Base-by-base conservation (phyloP, 768 basidiomycete genomes). In the Lyophyllum decastes region DNA sequence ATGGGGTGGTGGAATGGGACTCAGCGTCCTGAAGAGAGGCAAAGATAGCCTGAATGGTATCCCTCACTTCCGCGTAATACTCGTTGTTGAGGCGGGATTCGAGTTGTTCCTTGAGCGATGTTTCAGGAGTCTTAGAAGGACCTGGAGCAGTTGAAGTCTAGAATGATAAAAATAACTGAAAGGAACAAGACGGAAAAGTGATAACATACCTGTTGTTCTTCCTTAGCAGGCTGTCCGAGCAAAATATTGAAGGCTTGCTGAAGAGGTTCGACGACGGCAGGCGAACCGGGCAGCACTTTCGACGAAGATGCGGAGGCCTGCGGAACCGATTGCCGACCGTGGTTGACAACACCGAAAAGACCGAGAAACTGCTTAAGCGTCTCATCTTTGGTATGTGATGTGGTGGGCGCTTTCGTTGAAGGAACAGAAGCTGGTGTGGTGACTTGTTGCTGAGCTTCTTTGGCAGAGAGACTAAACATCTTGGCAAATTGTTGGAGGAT, bases 31-130 rank as follows among this genome's bases (percentile, higher is more conserved):
- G 49, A 22, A 76, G 69, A 22, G 76, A 76, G 53, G 71, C 70
- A 51, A 77, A 65, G 55, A 77, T 70, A 26, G 75, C 76, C 54
- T 77, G 72, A 27, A 74, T 73, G 24, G 76, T 77, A 48, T 79
- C 78, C n/a, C 67, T 68, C 40, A 74, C 66, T 62, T 77, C 76
- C 14, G 64, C 58, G 14, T 66, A 63, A 16, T 66, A 60, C 48
- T 74, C 71, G 22, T 66, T 67, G 49, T 68, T 61, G 11, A 73
- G 63, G 24, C 74, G 72, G 22, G 67, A 53, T 55, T 72, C 69
- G 9, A 76, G 70, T 50, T 74, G 64, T 27, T 70, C 64, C 58
- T 69, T 73, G 21, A 74, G 54, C 8, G 61, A 49, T 17, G 26
- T 38, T 47, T 63, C 54, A 27, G 49, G 38, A 27, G 50, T 30